These are phyloP conservation scores for Salvia rosmarinus DNA, from an alignment of 257 asterid species.

Conservation along the genomic window DNA sequence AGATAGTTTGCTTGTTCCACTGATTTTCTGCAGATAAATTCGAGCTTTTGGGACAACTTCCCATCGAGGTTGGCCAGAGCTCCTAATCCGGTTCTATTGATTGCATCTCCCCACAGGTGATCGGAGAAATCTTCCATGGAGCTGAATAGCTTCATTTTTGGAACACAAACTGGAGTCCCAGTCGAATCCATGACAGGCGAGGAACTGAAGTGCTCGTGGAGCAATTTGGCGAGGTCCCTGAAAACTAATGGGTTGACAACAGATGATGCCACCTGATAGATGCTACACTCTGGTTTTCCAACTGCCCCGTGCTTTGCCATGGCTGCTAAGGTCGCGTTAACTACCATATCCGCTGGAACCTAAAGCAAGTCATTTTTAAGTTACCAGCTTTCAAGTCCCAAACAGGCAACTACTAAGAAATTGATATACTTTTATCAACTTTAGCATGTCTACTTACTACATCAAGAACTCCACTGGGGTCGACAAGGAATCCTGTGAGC, in stretches of 20 bases:
- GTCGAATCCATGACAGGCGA: constrained; percentile 72
- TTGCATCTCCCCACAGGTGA: constrained; percentile 79
- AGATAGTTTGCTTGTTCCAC: constrained; percentile 84
- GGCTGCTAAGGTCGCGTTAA: constrained; percentile 92
- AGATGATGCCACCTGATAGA: constrained; percentile 80
- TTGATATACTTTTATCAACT: constrained; percentile 2
- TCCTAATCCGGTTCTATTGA: constrained; percentile 53
- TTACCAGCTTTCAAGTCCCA: not conserved
- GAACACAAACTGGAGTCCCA: constrained; percentile 71
- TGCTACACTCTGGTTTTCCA: constrained; percentile 48
- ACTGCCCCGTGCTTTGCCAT: constrained; percentile 87
- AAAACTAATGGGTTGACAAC: constrained; percentile 79
- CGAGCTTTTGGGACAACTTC: constrained; percentile 58
- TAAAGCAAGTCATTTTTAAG: constrained; percentile 30
- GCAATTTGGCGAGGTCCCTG: constrained; percentile 65
- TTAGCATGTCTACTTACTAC: constrained; percentile 61
- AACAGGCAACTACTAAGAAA: constrained; percentile 9
- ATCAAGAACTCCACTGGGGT: constrained; percentile 91
- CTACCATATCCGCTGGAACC: constrained; percentile 99
- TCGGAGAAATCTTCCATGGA: constrained; percentile 88
- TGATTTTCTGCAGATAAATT: constrained; percentile 71
- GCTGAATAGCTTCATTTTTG: constrained; percentile 73
- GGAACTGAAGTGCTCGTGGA: constrained; percentile 68
- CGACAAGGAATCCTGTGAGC: constrained; percentile 86
- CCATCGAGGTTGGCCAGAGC: constrained; percentile 57